Percentiles rank a stretch among this genome's conserved stretches.
These are phyloP conservation scores for Fraxinus quadrangulata DNA, from an alignment of 257 asterid species.

Conservation along the genomic window DNA sequence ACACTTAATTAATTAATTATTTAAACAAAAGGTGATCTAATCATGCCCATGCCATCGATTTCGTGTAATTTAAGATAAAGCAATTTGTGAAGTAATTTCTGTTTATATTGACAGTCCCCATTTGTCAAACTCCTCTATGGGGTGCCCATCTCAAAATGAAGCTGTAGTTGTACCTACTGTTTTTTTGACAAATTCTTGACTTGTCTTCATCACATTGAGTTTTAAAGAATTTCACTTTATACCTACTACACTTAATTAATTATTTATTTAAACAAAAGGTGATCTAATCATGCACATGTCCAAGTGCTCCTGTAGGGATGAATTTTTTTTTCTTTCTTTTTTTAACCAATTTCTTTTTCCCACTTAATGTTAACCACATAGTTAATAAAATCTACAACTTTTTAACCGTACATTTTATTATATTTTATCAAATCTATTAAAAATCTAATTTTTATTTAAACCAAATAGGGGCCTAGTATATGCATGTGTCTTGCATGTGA, in stretches of 20 bases:
- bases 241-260: background rate
- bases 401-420: too few species aligned
- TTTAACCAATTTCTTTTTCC: too few species aligned
- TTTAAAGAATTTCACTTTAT: background rate
- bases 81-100: background rate
- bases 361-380: too few species aligned
- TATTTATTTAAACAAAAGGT: background rate
- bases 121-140: background rate
- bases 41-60: background rate
- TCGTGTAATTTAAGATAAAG: too few species aligned
- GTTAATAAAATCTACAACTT: too few species aligned
- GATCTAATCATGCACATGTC: background rate
- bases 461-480: too few species aligned
- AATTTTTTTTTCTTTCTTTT: too few species aligned
- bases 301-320: too few species aligned
- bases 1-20: background rate
- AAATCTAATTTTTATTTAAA: too few species aligned
- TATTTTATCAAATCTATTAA: too few species aligned
- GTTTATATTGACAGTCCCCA: too few species aligned
- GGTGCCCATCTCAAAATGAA: background rate
- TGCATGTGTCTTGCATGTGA: too few species aligned
- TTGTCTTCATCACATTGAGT: background rate
- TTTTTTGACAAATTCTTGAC: background rate
- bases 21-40: background rate
- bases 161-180: background rate